Base-by-base conservation (phyloP, 2,329 filamentous ascomycete genomes). In the Lecanosticta acicola region DNA sequence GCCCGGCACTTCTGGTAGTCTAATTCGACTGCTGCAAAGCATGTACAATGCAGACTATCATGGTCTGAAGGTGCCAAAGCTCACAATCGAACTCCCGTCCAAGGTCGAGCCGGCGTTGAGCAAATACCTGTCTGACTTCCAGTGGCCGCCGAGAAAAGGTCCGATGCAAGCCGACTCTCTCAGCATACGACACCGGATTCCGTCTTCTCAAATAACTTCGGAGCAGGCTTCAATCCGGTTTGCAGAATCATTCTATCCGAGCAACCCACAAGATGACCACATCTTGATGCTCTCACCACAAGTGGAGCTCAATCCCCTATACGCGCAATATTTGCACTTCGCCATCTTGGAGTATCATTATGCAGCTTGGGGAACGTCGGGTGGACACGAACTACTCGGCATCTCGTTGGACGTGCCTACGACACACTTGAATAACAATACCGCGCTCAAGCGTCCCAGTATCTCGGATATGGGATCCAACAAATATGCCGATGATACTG, bases 221-320 rank as follows among this genome's bases (percentile, higher is more conserved):
- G 80, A 85, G 53, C 83, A 90, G 56, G 83, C 84, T 45, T 82
- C 87, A 0, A 72, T 84, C 13, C 81, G 84, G 18, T 86, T 91
- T 48, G 70, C 95, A 3, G 90, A 97, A 68, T 85, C 87, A 0
- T 95, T 94, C 65, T 97, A 89, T 75, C 90, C 93, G 2, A 69
- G 72, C 2, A 73, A 80, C 47, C 73, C 80, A 3, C 63, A 66
- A 2, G 68, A 79, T 42, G 83, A 83, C 8, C 88, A 96, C 63
- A 79, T 95, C 2, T 74, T 98, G n/a, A 69, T 96, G 1, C 76
- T 98, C 4, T 90, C 88, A 3, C 80, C 90, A 1, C 82, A 94
- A 55, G 78, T 77, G 1, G 86, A 97, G 63, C 68, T 97, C 0
- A 85, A 87, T 0, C 81, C 83, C 1, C 77, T 85, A 1, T 97